Evolutionary conservation across 345 rosid species (phyloP).

Genomic region (Limnanthes douglasii): DNA sequence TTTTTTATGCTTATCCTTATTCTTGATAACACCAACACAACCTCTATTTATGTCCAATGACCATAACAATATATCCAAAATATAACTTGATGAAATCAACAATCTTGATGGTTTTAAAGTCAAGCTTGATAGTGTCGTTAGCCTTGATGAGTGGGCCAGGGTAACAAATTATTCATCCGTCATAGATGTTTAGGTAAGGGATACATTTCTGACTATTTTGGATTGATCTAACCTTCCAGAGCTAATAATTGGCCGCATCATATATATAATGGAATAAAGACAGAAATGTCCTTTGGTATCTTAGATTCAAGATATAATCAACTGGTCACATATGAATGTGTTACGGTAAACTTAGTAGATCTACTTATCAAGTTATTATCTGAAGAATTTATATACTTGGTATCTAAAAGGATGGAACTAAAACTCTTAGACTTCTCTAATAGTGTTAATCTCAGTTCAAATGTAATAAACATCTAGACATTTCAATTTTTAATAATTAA

Average conservation of each 20-base stretch:
- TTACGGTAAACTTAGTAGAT: no score
- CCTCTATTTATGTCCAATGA: slow-evolving; percentile 30
- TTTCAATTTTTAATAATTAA: no score
- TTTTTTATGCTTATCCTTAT: slow-evolving; percentile 53
- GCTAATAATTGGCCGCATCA: slow-evolving; percentile 50
- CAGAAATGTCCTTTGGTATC: slow-evolving; percentile 61
- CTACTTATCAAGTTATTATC: no score
- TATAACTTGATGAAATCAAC: slow-evolving; percentile 27
- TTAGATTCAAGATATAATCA: no score
- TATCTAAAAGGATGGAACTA: no score
- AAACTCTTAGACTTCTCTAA: no score
- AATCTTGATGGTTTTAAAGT: no score
- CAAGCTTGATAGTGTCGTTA: slow-evolving; percentile 27
- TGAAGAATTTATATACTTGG: no score
- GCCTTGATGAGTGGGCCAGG: slow-evolving; percentile 32
- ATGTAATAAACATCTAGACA: no score
- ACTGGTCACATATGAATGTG: no score
- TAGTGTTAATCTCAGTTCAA: no score
- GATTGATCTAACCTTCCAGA: slow-evolving; percentile 24
- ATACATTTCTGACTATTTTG: slow-evolving; percentile 25
- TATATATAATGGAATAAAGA: slow-evolving; percentile 36
- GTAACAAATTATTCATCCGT: slow-evolving; percentile 25
- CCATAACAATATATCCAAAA: slow-evolving; percentile 29
- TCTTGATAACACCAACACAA: slow-evolving; percentile 50
- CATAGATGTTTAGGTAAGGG: slow-evolving; percentile 25